A percentile compares a stretch with the other conserved stretches of the same genome.
Evolutionary conservation across 352 stramenopile genomes (phyloP).

Genomic region (Blastocystis sp.): DNA sequence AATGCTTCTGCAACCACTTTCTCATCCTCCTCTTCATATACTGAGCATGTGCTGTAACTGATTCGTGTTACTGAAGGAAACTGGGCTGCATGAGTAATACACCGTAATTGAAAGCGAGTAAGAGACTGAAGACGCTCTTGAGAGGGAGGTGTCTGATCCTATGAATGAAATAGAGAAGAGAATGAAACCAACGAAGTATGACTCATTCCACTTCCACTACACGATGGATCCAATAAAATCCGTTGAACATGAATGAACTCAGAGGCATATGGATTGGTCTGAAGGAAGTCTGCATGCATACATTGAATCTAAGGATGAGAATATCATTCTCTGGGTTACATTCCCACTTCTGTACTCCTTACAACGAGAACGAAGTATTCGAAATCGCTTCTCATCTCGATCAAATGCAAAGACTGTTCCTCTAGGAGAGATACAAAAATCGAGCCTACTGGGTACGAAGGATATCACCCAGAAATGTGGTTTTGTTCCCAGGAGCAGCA

Average conservation of each 20-base stretch:
- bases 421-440: background rate
- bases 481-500: constrained; percentile 79
- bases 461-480: constrained; percentile 70
- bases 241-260: constrained; percentile 74
- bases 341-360: constrained; percentile 70
- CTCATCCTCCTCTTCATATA: constrained; percentile 79
- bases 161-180: background rate
- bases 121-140: constrained; percentile 73
- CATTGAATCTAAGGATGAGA: background rate
- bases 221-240: constrained; percentile 77
- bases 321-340: constrained; percentile 70
- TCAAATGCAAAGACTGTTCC: constrained; percentile 77
- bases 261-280: constrained; percentile 70
- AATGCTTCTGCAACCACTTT: constrained; percentile 74
- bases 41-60: constrained; percentile 77
- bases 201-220: constrained; percentile 78
- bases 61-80: constrained; percentile 77
- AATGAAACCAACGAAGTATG: constrained; percentile 6
- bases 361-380: constrained; percentile 74
- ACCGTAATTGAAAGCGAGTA: constrained; percentile 76
- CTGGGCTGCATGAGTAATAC: constrained; percentile 76
- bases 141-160: constrained; percentile 64
- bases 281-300: constrained; percentile 72
- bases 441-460: background rate
- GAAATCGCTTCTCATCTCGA: constrained; percentile 73